Evolutionary conservation across 192 early-diverging fungal species (phyloP).

Genomic region (Umbelopsis ramanniana): DNA sequence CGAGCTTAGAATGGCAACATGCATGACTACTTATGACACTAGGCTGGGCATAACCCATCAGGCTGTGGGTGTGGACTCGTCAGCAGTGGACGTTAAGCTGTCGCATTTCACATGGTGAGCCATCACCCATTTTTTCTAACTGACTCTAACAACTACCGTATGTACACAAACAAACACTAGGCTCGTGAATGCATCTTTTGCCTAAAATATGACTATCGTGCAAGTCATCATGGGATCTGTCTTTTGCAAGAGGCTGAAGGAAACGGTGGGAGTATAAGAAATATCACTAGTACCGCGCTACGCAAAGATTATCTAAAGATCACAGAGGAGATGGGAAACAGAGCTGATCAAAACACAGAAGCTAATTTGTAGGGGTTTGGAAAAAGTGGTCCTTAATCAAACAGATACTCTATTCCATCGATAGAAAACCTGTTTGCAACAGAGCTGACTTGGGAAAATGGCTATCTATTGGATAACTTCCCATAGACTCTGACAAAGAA

Average conservation of each 20-base stretch:
- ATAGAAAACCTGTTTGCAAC: too few relatives aligned
- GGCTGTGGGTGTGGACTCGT: conserved; percentile 17
- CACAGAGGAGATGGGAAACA: too few relatives aligned
- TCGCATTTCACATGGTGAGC: conserved; percentile 2
- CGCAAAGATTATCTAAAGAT: too few relatives aligned
- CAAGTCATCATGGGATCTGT: background rate
- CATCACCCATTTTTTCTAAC: background rate
- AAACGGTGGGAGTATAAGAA: too few relatives aligned
- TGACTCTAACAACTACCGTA: background rate
- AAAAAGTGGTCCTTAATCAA: too few relatives aligned
- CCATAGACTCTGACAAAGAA: too few relatives aligned
- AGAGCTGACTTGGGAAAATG: too few relatives aligned
- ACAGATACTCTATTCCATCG: too few relatives aligned
- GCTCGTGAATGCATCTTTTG: conserved; percentile 9
- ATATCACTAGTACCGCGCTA: too few relatives aligned
- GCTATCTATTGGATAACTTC: too few relatives aligned
- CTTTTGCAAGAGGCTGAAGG: background rate
- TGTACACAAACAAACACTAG: conserved; percentile 17
- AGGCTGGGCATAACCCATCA: background rate
- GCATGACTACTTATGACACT: conserved; percentile 1
- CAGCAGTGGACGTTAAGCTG: background rate
- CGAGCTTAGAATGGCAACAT: conserved; percentile 21
- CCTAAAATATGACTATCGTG: conserved; percentile 8
- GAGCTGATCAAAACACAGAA: too few relatives aligned
- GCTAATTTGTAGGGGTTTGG: too few relatives aligned